Conservation (phyloP, 495 filamentous ascomycete species). For the Bombardia bombarda region DNA sequence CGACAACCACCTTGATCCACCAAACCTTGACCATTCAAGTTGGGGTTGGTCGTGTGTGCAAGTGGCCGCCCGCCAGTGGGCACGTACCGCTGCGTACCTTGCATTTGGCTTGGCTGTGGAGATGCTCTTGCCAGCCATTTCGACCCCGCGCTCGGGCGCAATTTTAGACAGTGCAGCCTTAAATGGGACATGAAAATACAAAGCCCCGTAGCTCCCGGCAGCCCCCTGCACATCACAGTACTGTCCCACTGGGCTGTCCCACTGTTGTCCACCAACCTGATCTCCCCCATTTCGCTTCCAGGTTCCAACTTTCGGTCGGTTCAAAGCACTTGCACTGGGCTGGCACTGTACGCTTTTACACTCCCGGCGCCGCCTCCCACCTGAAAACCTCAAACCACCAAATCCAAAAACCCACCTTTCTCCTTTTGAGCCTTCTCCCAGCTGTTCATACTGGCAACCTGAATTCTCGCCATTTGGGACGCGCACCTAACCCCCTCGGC, state of each 20-base stretch:
- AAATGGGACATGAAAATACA: background rate
- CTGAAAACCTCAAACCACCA: constrained; percentile 20
- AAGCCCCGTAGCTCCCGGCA: background rate
- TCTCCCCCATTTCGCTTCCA: background rate
- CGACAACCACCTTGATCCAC: too few relatives aligned
- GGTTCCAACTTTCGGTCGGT: background rate
- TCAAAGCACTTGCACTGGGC: background rate
- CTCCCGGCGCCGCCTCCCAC: background rate
- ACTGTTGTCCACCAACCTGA: too few relatives aligned
- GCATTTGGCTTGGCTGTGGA: background rate
- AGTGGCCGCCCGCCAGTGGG: background rate
- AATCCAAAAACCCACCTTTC: constrained; percentile 25
- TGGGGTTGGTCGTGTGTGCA: too few relatives aligned
- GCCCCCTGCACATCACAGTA: too few relatives aligned
- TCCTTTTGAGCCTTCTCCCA: constrained; percentile 11
- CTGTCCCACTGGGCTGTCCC: too few relatives aligned
- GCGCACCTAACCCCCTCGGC: background rate
- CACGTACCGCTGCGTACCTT: constrained; percentile 8
- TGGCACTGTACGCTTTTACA: background rate
- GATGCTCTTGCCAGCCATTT: background rate
- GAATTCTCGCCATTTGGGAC: background rate
- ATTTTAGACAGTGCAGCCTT: constrained; percentile 1
- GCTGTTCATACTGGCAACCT: too few relatives aligned
- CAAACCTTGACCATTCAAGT: too few relatives aligned
- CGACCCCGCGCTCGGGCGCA: background rate